Evolutionary conservation across 176 grass and related monocot species (phyloP), one percentile per base, ranked within the genome.

Genomic region (Urochloa ruziziensis): DNA sequence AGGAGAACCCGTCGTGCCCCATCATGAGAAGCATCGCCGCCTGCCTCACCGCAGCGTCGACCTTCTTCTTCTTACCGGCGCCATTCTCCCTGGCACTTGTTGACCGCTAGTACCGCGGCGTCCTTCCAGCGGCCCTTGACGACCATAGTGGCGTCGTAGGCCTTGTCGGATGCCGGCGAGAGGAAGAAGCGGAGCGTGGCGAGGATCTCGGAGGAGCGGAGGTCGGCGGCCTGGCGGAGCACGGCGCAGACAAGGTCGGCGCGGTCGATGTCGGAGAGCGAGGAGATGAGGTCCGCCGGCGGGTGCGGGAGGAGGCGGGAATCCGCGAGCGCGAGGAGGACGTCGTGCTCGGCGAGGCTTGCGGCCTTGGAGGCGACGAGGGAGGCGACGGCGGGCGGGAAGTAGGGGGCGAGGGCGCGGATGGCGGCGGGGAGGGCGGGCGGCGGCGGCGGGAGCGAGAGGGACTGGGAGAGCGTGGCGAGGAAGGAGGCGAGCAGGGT

Each of bases 11-110:
- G 32, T 93, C 96, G 67, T 90, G 82, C 3, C 91, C 91, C 79
- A 95, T 89, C 92, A 98, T 91, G 46, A 98, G 86, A 49, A 93
- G 89, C 86, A 91, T 28, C 9, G 89, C 85, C 0, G 89, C 87
- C 34, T 65, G 86, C 54, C 86, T 93, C 10, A 75, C 48, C 40
- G 36, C 12, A 4, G 56, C 62, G 21, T 39, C 75, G 9, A 48
- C 49, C 54, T 83, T 89, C 83, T 81, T 88, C 66, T 71, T 89
- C 83, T 81, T 88, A 10, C 67, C 77, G 0, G 81, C n/a, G 32
- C 56, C 69, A 25, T 70, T 57, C 34, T 90, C 73, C n/a, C 35
- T n/a, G 62, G 68, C 82, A 85, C 72, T 62, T 93, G 46, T 66
- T 61, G 65, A 91, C 86, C 11, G 92, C 86, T 19, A 68, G 64